Percentiles rank a stretch among this genome's conserved stretches.
These are phyloP conservation scores for Colletotrichum plurivorum DNA, from an alignment of 2,329 filamentous ascomycete species.

Conservation along the genomic window DNA sequence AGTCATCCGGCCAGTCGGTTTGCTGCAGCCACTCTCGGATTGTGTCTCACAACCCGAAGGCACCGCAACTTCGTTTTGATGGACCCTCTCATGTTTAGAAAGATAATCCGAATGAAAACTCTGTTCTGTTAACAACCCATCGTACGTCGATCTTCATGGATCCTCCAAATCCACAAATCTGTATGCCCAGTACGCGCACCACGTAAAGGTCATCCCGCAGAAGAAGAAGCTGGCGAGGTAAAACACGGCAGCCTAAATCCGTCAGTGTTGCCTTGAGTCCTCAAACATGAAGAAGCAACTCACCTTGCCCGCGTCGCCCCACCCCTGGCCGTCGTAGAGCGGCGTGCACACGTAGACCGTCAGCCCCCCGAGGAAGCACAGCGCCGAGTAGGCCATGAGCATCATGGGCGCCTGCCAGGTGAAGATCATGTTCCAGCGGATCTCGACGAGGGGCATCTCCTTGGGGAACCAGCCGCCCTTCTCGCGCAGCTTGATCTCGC, in stretches of 20 bases:
- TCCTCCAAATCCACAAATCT: slow-evolving; percentile 43
- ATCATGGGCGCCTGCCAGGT: slow-evolving; percentile 49
- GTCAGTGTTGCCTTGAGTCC: slow-evolving; percentile 1
- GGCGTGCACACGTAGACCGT: slow-evolving; percentile 45
- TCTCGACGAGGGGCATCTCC: slow-evolving; percentile 36
- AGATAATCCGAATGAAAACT: too few relatives aligned
- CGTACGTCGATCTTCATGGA: slow-evolving; percentile 4
- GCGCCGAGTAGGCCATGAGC: slow-evolving; percentile 46
- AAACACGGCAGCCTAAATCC: slow-evolving; percentile 40
- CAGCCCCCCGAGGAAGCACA: slow-evolving; percentile 44
- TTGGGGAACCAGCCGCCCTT: slow-evolving; percentile 38
- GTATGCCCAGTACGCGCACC: slow-evolving; percentile 49
- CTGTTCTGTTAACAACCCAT: too few relatives aligned
- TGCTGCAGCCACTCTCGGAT: background rate
- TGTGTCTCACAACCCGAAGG: too few relatives aligned
- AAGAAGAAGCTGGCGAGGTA: slow-evolving; percentile 42
- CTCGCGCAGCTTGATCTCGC: slow-evolving; percentile 30
- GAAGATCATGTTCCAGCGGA: slow-evolving; percentile 49
- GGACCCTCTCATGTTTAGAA: too few relatives aligned
- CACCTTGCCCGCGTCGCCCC: slow-evolving; percentile 42
- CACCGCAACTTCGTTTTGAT: too few relatives aligned
- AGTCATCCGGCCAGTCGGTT: slow-evolving; percentile 32
- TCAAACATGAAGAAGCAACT: background rate
- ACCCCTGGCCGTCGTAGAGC: slow-evolving; percentile 41
- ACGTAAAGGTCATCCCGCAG: slow-evolving; percentile 41